Conservation (phyloP, 768 basidiomycete genomes). For the Hypsizygus marmoreus region DNA sequence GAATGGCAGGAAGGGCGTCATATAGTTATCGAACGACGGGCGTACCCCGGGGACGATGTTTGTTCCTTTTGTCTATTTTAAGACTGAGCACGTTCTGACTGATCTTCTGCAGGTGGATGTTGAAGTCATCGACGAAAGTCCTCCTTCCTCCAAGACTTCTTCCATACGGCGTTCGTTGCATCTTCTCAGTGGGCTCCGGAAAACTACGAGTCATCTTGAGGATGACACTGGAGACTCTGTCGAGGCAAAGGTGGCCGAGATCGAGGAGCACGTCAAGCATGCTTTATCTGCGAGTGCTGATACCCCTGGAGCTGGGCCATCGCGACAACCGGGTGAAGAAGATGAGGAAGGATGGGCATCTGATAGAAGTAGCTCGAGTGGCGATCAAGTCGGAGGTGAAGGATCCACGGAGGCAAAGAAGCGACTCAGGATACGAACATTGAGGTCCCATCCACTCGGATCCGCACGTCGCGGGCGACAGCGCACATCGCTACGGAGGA, state of each 20-base stretch:
- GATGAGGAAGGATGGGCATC: conserved; percentile 71
- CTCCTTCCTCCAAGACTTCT: conserved; percentile 13
- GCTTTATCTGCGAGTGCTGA: conserved; percentile 11
- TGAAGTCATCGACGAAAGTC: conserved; percentile 52
- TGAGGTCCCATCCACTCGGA: conserved; percentile 9
- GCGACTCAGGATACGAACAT: conserved; percentile 11
- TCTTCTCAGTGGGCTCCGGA: conserved; percentile 9
- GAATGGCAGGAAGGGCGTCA: conserved; percentile 79
- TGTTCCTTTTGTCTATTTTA: conserved; percentile 18
- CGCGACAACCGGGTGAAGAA: conserved; percentile 33
- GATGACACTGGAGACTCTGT: conserved; percentile 3
- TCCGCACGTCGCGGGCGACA: conserved; percentile 10
- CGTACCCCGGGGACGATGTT: conserved; percentile 68
- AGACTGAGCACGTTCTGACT: not conserved
- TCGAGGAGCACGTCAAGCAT: conserved; percentile 14
- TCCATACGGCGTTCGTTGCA: conserved; percentile 14
- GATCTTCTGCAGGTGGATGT: conserved; percentile 56
- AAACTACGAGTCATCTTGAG: conserved; percentile 7
- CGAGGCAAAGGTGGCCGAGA: conserved; percentile 13
- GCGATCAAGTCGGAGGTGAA: conserved; percentile 6
- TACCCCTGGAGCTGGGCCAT: conserved; percentile 10
- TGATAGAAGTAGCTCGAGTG: conserved; percentile 42
- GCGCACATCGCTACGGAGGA: conserved; percentile 16
- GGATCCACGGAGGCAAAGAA: conserved; percentile 9
- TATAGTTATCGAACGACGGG: conserved; percentile 61